Evolutionary conservation across 176 grass and related monocot species (phyloP).

Genomic region (Saccharum spontaneum): DNA sequence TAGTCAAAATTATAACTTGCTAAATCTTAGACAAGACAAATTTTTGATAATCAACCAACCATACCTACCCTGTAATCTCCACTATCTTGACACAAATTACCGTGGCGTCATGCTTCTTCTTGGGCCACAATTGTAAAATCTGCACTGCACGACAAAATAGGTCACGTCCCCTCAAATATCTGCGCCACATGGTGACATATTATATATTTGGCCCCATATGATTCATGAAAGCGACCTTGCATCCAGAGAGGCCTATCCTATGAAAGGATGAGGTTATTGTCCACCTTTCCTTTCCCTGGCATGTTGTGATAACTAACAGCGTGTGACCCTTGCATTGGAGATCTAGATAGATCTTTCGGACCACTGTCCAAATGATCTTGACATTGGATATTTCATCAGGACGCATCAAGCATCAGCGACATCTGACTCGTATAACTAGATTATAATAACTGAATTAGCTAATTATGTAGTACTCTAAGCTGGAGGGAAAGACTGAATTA

Average conservation of each 20-base stretch:
- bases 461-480: too few relatives aligned
- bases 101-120: background rate
- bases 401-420: background rate
- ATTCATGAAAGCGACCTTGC: background rate
- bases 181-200: background rate
- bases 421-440: background rate
- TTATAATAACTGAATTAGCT: background rate
- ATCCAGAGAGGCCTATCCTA: too few relatives aligned
- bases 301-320: too few relatives aligned
- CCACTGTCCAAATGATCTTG: background rate
- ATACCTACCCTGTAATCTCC: background rate
- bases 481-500: too few relatives aligned
- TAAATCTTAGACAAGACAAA: too few relatives aligned
- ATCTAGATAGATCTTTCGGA: background rate
- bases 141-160: background rate
- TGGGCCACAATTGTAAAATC: background rate
- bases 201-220: background rate
- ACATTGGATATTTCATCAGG: background rate
- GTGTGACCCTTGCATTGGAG: background rate
- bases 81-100: slow-evolving; percentile 9
- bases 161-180: slow-evolving; percentile 6
- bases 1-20: too few relatives aligned
- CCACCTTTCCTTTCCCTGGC: background rate
- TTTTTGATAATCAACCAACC: too few relatives aligned
- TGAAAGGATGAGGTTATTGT: background rate